Percentiles rank a stretch among this genome's conserved stretches.
These are phyloP conservation scores for Alternaria metachromatica DNA, from an alignment of 2,329 filamentous ascomycete species.

Conservation along the genomic window DNA sequence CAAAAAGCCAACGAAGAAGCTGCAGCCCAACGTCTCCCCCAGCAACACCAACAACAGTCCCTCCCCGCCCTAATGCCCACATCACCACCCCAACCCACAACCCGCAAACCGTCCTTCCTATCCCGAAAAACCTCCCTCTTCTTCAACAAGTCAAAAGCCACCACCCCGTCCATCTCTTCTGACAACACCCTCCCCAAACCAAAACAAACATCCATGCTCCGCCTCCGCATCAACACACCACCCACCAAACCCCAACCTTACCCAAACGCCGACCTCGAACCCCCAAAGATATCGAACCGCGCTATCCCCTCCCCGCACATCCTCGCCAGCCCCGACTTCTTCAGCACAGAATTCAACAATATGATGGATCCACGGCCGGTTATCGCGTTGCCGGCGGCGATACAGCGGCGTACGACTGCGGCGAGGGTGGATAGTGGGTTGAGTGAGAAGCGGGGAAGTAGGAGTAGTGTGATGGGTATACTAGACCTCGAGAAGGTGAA, in stretches of 20 bases:
- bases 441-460: slow-evolving; percentile 5
- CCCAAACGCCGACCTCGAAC: background rate
- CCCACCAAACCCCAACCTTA: background rate
- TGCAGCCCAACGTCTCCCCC: background rate
- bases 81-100: background rate
- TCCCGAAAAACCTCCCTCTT: slow-evolving; percentile 20
- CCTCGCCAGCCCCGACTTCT: slow-evolving; percentile 8
- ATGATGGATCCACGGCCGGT: background rate
- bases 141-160: slow-evolving; percentile 9
- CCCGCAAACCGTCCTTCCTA: background rate
- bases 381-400: background rate
- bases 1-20: background rate
- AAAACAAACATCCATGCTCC: slow-evolving; percentile 22
- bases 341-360: background rate
- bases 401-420: slow-evolving; percentile 1
- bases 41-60: background rate
- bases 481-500: slow-evolving; percentile 13
- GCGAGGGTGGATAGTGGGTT: slow-evolving; percentile 10
- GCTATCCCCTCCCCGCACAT: background rate
- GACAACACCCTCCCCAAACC: slow-evolving; percentile 7
- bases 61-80: slow-evolving; percentile 1
- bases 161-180: no score
- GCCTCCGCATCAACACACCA: slow-evolving; percentile 19
- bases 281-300: background rate
- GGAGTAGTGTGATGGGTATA: slow-evolving; percentile 4